phyloP scores from a whole-genome alignment of 441 rosid genomes.

The Adansonia grandidieri region DNA sequence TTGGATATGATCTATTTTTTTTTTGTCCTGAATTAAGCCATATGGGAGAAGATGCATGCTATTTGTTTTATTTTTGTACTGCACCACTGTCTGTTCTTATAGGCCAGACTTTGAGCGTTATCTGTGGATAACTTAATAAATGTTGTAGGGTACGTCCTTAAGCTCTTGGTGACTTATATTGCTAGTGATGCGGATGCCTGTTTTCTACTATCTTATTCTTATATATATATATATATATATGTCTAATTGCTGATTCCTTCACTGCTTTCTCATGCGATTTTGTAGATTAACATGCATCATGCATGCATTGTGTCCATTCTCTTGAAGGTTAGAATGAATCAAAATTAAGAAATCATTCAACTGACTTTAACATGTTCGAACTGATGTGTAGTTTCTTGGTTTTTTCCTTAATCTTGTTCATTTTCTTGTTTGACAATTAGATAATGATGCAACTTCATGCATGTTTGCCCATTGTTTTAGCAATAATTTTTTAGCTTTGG shows the following conservation, averaged over 20 bases:
- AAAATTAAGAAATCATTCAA: background rate
- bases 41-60: background rate
- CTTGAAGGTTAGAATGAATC: conserved; percentile 15
- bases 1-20: background rate
- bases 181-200: background rate
- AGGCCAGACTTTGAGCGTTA: background rate
- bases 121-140: background rate
- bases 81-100: background rate
- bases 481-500: background rate
- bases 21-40: background rate
- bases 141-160: background rate
- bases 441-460: background rate
- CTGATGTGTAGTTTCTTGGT: background rate
- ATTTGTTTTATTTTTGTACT: background rate
- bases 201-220: background rate
- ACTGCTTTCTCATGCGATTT: background rate
- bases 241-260: background rate
- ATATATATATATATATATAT: background rate
- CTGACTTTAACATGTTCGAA: background rate
- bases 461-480: background rate
- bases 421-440: background rate
- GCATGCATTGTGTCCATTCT: conserved; percentile 4
- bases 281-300: background rate
- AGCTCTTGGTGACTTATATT: background rate
- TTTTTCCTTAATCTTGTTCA: background rate